Conservation (phyloP, 2,329 filamentous ascomycete species). For the Trichoderma sp. region DNA sequence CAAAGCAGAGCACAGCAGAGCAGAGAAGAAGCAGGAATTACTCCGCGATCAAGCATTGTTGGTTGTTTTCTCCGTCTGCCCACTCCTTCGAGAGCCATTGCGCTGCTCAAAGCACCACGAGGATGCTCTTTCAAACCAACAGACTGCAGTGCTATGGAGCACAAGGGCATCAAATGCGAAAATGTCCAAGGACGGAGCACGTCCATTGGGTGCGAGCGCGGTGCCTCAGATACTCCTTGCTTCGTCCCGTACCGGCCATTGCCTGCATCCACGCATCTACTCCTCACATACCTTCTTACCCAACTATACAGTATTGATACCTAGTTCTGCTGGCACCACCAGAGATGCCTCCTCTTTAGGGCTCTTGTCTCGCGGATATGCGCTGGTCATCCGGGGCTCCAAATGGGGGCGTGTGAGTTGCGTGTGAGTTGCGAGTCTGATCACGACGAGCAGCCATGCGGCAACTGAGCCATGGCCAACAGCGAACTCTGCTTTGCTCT, state of each 20-base stretch:
- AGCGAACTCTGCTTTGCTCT: not conserved
- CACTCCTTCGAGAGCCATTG: slow-evolving; percentile 5
- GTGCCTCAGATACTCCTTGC: not conserved
- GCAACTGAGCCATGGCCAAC: not conserved
- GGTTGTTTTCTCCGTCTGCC: not conserved
- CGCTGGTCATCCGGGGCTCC: slow-evolving; percentile 5
- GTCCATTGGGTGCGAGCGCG: not conserved
- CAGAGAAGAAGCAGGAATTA: not conserved
- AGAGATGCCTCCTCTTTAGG: not conserved
- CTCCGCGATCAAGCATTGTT: slow-evolving; percentile 14
- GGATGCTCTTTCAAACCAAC: not conserved
- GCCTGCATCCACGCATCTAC: not conserved
- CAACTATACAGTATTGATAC: not conserved
- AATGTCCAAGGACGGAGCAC: not conserved
- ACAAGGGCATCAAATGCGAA: not conserved
- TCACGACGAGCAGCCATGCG: slow-evolving; percentile 13
- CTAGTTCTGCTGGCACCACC: not conserved
- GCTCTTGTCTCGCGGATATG: not conserved
- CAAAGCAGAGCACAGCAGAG: not conserved
- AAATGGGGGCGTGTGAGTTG: not conserved
- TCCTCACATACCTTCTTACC: not conserved
- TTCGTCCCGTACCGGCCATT: not conserved
- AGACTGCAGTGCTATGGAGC: not conserved
- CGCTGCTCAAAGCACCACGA: not conserved
- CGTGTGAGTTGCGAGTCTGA: slow-evolving; percentile 4